These are phyloP conservation scores for Aspergillus quadricinctus DNA, from an alignment of 2,329 filamentous ascomycete species.

Conservation along the genomic window DNA sequence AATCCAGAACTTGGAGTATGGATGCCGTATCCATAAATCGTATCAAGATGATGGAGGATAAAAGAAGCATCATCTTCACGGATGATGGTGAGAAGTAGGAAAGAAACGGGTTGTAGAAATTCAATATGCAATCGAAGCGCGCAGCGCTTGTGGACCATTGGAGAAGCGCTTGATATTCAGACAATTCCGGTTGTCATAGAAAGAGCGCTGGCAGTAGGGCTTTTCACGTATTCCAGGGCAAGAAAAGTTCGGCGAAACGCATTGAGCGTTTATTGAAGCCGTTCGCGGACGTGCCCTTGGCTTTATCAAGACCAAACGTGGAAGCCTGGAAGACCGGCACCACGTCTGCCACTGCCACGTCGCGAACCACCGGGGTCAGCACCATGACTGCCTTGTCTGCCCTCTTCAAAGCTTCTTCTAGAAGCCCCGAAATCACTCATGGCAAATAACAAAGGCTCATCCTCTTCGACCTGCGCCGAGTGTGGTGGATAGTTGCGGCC, in stretches of 20 bases:
- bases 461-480: constrained; percentile 33
- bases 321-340: constrained; percentile 29
- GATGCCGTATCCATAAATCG: background rate
- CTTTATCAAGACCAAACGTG: constrained; percentile 29
- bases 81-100: constrained; percentile 1
- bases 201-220: background rate
- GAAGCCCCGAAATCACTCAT: constrained; percentile 45
- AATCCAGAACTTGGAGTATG: constrained; percentile 2
- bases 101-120: background rate
- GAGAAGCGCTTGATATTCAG: background rate
- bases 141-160: background rate
- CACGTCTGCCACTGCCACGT: constrained; percentile 34
- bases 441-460: constrained; percentile 43
- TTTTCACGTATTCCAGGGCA: background rate
- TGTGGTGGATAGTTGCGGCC: constrained; percentile 29
- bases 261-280: background rate
- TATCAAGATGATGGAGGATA: constrained; percentile 3
- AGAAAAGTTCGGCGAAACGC: background rate
- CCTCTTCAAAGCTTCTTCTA: constrained; percentile 41
- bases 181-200: background rate
- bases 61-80: constrained; percentile 6
- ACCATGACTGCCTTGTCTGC: constrained; percentile 29
- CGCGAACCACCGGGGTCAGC: constrained; percentile 28
- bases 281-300: no score
- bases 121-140: background rate